Evolutionary conservation across 352 stramenopile species (phyloP), one percentile per base, ranked within the genome.

Genomic region (Phytophthora idaei): DNA sequence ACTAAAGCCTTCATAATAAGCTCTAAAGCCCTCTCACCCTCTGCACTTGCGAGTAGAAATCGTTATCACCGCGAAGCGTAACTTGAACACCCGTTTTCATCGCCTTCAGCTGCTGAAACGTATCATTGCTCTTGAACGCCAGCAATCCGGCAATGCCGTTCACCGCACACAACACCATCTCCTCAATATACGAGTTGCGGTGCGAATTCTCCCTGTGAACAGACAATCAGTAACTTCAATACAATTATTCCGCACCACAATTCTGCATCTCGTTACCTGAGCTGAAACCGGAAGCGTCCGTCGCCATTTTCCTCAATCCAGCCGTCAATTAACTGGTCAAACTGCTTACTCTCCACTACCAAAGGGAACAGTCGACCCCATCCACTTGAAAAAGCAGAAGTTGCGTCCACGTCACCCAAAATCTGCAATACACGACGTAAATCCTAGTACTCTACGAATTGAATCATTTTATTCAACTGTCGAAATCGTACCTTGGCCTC

Each of bases 31-130:
- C 3, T 41, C 56, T 11, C 65, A 92, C 85, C 55, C 83, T 74
- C 17, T 80, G 46, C 5, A 83, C 79, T 84, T 98, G 91, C 1
- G 92, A 98, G 76, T 99, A 99, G 76, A 99, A 99, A 51, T 98
- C 97, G 69, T 99, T 99, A 73, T 99, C 95, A 5, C 94, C 97
- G 34, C 86, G 64, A 28, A 99, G 90, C 28, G 72, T 88, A 46
- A 99, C 84, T 28, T 80, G 68, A 17, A 98, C 70, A 1, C 65
- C 42, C 6, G 63, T 45, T 3, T 57, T 62, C 7, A 49, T 58
- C 11, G 50, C 34, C 4, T 47, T 48, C 14, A 93, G 42, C 1
- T 63, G 32, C 4, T 64, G 21, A 12, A 77, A 87, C 8, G 58
- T 76, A 31, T 62, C 25, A 8, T 44, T 44, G 21, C 77, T 65